Evolutionary conservation across 2,329 filamentous ascomycete species (phyloP), one percentile per base, ranked within the genome.

Genomic region (Monosporascus sp.): DNA sequence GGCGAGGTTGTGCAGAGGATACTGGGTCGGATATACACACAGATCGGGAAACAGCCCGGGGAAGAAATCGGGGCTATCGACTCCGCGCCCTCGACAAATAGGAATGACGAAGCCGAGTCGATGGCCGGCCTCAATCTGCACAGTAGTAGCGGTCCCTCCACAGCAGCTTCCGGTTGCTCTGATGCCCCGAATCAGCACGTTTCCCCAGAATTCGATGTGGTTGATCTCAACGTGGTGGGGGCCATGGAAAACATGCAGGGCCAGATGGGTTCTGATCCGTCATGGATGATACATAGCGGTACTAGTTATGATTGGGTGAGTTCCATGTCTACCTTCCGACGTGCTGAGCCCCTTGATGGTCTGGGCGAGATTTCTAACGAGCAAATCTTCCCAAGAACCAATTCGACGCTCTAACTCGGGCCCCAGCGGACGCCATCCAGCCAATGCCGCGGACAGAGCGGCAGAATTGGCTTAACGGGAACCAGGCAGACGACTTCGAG

Each of bases 1-100:
- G 72, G 70, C 11, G 70, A 73, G 37, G 72, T 77, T 7, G 61
- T 81, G 50, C 67, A 70, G 6, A 72, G 69, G 4, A 77, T 81
- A 70, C 63, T 80, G 36, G 64, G 65, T 3, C 77, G 72, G 57
- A 65, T 79, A 7, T 71, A 65, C 36, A 49, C 56, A 18, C 59
- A 64, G 7, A 47, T 63, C 15, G 61, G 59, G 1, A 53, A 56
- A 7, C 48, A 44, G 39, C 22, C 51, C 31, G 50, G 54, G 4
- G 56, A 52, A 37, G 46, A 53, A 47, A 18, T 46, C 31, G 50
- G 36, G 48, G 20, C 41, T 15, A 22, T 44, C 50, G 14, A 52
- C 18, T 38, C 22, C 20, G 36, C 18, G 49, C 8, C n/a, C 11
- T 5, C 31, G 17, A 31, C 35, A 25, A 39, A 22, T 31, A 49